Evolutionary conservation across 129 eudicot species (phyloP), one percentile per base, ranked within the genome.

Genomic region (Flaveria sonorensis): DNA sequence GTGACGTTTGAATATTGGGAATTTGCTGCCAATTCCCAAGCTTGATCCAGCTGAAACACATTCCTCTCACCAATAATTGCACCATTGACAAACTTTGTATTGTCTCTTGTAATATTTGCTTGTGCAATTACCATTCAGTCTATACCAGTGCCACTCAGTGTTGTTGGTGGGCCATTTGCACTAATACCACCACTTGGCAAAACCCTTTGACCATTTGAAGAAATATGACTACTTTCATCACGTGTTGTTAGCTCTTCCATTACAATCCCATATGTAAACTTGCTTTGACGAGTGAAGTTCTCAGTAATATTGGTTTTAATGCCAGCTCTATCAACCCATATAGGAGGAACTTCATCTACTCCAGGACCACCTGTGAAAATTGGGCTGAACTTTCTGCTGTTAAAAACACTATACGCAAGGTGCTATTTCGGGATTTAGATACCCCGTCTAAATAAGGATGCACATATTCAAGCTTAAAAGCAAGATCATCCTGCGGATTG

Each of bases 401-500:
- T 93, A 53, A 93, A 93, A 81, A 90, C 86, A 62, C 90, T 61
- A 92, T 77, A 56, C 89, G 89, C 73, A 93, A 84, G 53, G 97
- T 86, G 68, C 98, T 97, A 71, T 91, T 89, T 68, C 96, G 93
- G 52, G 97, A 79, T 77, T 86, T 83, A 36, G 83, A 43, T 51
- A 93, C 74, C 28, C 98, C 98, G 78, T 90, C 97, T 36, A 89
- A 32, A 72, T 93, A 90, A 11, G 98, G 97, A 75, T 93, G 98
- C 48, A 93, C 97, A 70, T 93, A 93, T 75, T 93, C 98, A 0
- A 93, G 85, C 79, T 90, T 93, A 57, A 88, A 93, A 26, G 96
- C 86, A 78, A 93, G 97, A 87, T 93, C 98, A 81, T 93, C 97
- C 98, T 93, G 97, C n/a, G 98, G 98, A 85, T 93, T 87, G 56